phyloP scores from a whole-genome alignment of 129 eudicot genomes.

The Lonicera japonica region DNA sequence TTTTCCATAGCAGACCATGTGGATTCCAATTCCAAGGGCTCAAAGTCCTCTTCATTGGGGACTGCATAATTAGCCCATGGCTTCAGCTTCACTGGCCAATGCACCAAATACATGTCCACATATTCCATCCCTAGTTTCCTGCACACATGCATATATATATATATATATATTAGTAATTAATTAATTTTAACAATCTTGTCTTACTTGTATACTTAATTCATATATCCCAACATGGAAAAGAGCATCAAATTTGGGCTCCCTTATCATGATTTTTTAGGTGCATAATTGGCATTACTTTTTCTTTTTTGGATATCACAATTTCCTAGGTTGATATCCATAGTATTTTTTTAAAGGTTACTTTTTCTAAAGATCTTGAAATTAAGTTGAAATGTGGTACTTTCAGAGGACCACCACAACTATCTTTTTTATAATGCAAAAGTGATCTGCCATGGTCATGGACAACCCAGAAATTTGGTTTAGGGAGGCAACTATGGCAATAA shows the following conservation, averaged over 20 bases:
- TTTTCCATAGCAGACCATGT: conserved; percentile 62
- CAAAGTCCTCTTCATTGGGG: conserved; percentile 50
- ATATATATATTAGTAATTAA: no score
- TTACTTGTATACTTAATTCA: no score
- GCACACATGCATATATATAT: background rate
- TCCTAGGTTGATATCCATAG: background rate
- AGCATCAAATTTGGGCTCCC: background rate
- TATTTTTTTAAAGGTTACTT: no score
- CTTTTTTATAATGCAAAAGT: no score
- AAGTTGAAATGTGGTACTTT: no score
- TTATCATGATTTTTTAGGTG: conserved; percentile 2
- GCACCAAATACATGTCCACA: conserved; percentile 58
- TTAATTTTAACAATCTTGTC: background rate
- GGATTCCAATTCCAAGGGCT: conserved; percentile 32
- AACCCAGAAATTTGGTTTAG: no score
- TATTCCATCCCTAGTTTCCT: conserved; percentile 56
- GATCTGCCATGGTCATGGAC: no score
- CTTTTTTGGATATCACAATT: background rate
- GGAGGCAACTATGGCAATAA: no score
- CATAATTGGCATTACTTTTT: background rate
- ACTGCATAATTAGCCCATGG: conserved; percentile 38
- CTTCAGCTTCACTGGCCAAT: conserved; percentile 58
- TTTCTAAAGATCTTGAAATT: no score
- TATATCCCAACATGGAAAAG: background rate
- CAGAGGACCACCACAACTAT: no score